Conservation (phyloP, 148 eudicot genomes). For the Arbutus unedo region DNA sequence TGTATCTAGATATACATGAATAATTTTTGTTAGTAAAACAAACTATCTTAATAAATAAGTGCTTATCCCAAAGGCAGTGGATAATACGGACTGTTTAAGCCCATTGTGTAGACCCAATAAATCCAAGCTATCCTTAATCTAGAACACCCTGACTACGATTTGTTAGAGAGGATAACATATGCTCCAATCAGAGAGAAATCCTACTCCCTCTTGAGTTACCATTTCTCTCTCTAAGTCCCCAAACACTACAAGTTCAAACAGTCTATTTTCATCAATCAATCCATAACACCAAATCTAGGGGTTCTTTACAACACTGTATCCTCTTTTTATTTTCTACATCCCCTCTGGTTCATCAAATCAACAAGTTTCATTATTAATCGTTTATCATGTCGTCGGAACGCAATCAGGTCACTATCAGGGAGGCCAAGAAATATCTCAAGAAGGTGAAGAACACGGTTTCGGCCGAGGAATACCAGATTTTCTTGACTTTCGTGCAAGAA, state of each 20-base stretch:
- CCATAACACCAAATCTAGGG: not conserved
- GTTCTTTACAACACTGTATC: not conserved
- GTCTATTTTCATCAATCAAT: not conserved
- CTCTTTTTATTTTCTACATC: not conserved
- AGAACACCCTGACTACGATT: too few species aligned
- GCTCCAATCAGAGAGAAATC: too few species aligned
- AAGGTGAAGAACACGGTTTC: not conserved
- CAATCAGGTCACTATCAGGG: not conserved
- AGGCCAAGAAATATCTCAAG: not conserved
- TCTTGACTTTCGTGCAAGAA: not conserved
- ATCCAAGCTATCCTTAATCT: too few species aligned
- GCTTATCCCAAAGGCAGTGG: too few species aligned
- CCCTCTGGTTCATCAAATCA: not conserved
- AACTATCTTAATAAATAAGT: too few species aligned
- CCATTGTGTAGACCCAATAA: too few species aligned
- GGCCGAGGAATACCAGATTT: not conserved
- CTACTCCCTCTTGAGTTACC: not conserved
- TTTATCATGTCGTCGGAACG: not conserved
- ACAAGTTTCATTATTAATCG: too few species aligned
- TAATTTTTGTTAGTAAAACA: too few species aligned
- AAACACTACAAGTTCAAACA: not conserved
- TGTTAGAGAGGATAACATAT: too few species aligned
- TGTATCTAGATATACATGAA: too few species aligned
- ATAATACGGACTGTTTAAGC: too few species aligned
- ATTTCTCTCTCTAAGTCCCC: not conserved